A percentile compares a stretch with the other conserved stretches of the same genome.
Conservation (phyloP, 2,329 filamentous ascomycete species). For the Mycogone perniciosa region DNA sequence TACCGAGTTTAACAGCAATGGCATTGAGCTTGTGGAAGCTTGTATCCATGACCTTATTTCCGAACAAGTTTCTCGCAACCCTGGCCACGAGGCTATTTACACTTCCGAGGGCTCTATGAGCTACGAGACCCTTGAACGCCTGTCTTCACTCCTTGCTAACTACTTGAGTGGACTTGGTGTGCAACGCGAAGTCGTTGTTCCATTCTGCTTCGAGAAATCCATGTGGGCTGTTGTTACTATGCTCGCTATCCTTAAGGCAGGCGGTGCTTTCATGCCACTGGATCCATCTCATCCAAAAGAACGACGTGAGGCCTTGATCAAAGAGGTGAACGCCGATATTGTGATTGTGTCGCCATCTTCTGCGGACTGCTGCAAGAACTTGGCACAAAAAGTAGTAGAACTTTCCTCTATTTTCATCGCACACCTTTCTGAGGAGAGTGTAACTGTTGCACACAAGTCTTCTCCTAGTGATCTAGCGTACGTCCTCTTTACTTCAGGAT, state of each 20-base stretch:
- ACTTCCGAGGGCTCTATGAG: neutral
- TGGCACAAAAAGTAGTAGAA: neutral
- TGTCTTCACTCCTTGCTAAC: neutral
- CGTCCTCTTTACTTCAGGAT: slow-evolving; percentile 24
- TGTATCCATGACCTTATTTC: slow-evolving; percentile 19
- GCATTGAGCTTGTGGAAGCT: slow-evolving; percentile 13
- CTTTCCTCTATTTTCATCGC: neutral
- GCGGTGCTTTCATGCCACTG: slow-evolving; percentile 21
- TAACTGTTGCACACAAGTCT: neutral
- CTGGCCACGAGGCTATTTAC: slow-evolving; percentile 5
- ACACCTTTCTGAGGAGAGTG: neutral
- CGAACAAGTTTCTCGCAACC: neutral
- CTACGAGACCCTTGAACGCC: neutral
- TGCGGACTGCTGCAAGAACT: neutral
- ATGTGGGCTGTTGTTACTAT: slow-evolving; percentile 17
- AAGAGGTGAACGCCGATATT: slow-evolving; percentile 3
- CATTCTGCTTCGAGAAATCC: slow-evolving; percentile 16
- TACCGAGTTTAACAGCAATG: neutral
- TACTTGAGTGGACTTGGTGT: slow-evolving; percentile 19
- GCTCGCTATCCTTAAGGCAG: slow-evolving; percentile 22
- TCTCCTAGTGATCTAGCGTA: slow-evolving; percentile 14
- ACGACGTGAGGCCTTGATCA: slow-evolving; percentile 5
- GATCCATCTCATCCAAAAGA: slow-evolving; percentile 16
- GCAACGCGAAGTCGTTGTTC: slow-evolving; percentile 15
- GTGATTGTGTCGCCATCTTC: slow-evolving; percentile 7